Base-by-base conservation (phyloP, 2,329 filamentous ascomycete genomes). In the Arthrobotrys conoides region DNA sequence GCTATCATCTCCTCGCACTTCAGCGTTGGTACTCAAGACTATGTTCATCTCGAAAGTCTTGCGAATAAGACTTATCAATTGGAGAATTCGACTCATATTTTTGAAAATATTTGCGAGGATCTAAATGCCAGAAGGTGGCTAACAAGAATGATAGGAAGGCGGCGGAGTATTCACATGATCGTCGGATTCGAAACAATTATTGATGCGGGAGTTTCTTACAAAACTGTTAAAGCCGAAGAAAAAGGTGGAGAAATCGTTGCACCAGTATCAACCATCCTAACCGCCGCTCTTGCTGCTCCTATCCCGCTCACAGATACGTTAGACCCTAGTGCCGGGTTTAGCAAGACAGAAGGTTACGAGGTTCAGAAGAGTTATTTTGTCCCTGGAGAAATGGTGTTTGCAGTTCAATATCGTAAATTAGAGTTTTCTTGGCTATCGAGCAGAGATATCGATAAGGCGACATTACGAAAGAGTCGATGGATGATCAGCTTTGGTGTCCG, bases 361-460 rank as follows among this genome's bases (percentile, higher is more conserved):
- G 55, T 59, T 4, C 55, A 38, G n/a, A 59, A 16, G n/a, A 14
- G 55, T 18, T 59, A 14, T 38, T 22, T 22, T 1, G 55, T n/a
- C 2, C 55, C 55, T 22, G 55, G 55, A 14, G 55, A 59, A 59
- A 59, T 59, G 55, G 12, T 59, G 1, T 59, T 14, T 59, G 55
- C 55, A 6, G 55, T 59, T 22, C 30, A 59, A 41, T 59, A 59
- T 22, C 55, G 55, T 41, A 59, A 38, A 24, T 20, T 59, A 27
- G 30, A 41, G 30, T 59, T 59, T 59, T 59, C 55, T 12, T 59
- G 55, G 55, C n/a, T 59, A 4, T 59, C 30, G 9, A 59, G 55
- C 24, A 59, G 18, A 10, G n/a, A 38, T 18, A 41, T 59, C 6
- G 30, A 59, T 24, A 59, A 36, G 4, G 33, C 33, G 33, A 36